These are phyloP conservation scores for Boletus pseudo-olivaceus DNA, from an alignment of 768 basidiomycete species.

Conservation along the genomic window DNA sequence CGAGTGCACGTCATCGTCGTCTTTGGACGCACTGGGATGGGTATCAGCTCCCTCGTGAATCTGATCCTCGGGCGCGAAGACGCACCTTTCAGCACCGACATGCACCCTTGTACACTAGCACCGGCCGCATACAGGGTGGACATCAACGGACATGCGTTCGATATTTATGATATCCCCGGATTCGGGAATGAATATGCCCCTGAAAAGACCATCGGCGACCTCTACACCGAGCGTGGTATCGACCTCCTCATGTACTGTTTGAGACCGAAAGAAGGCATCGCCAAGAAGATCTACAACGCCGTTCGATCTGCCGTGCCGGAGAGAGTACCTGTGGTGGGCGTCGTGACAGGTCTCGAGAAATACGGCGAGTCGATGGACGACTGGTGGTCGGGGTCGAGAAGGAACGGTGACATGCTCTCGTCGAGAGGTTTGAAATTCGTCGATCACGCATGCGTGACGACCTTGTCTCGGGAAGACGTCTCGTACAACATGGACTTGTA, in stretches of 20 bases:
- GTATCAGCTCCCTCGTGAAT: conserved; percentile 32
- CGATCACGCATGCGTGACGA: conserved; percentile 43
- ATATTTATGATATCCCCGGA: conserved; percentile 31
- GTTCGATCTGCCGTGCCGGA: conserved; percentile 28
- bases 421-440: conserved; percentile 33
- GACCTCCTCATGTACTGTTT: conserved; percentile 32
- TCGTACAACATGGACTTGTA: conserved; percentile 33
- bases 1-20: conserved; percentile 30
- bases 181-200: conserved; percentile 21
- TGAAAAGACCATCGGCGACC: conserved; percentile 25
- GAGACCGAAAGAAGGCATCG: conserved; percentile 28
- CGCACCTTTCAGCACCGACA: conserved; percentile 32
- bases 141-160: conserved; percentile 29
- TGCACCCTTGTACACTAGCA: conserved; percentile 26
- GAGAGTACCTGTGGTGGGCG: conserved; percentile 38
- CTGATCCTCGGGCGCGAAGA: conserved; percentile 31
- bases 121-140: conserved; percentile 28
- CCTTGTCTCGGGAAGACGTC: conserved; percentile 30
- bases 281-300: conserved; percentile 23
- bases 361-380: conserved; percentile 28
- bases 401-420: conserved; percentile 35
- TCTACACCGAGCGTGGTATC: conserved; percentile 30
- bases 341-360: conserved; percentile 37
- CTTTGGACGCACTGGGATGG: conserved; percentile 34
- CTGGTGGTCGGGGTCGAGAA: conserved; percentile 31